Evolutionary conservation across 257 asterid genomes (phyloP), one percentile per base, ranked within the genome.

Genomic region (Buddleja alternifolia): DNA sequence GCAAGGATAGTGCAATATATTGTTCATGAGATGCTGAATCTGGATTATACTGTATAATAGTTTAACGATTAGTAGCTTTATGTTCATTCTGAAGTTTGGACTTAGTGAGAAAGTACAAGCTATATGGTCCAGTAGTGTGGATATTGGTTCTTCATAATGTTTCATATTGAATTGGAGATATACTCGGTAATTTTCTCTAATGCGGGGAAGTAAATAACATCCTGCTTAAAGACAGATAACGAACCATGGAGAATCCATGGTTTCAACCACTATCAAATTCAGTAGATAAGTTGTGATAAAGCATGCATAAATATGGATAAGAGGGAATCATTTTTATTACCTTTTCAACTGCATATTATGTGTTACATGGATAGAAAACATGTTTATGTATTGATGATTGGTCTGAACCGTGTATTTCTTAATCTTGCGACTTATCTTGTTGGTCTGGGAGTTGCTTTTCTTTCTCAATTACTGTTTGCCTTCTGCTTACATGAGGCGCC

Each of bases 21-120:
- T 47, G 61, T 51, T 66, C 37, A 10, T 68, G 59, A 16, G 68
- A 47, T 39, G 53, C 65, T 56, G 55, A 56, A 47, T 73, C 20
- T 32, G 53, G 73, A 56, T 36, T 47, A 23, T 58, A 12, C 23
- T 41, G 45, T 10, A 20, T 36, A 32, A 34, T 29, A 50, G 20
- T 50, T 50, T 23, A 71, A 10, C 47, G 41, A 6, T 20, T 53
- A 19, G 37, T 66, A 47, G 40, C 25, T 52, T 12, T 66, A 45
- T 50, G 70, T 17, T 37, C 53, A 59, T 21, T 40, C 42, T 70
- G 23, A 45, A 29, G 23, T 55, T 37, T 52, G 45, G 45, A 23
- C 24, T 23, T n/a, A n/a, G n/a, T n/a, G n/a, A n/a, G n/a, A n/a
- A n/a, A n/a, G n/a, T n/a, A n/a, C n/a, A n/a, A n/a, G n/a, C n/a